A percentile compares a stretch with the other conserved stretches of the same genome.
Evolutionary conservation across 1,284 basidiomycete species (phyloP).

Genomic region (Apiotrichum siamense): DNA sequence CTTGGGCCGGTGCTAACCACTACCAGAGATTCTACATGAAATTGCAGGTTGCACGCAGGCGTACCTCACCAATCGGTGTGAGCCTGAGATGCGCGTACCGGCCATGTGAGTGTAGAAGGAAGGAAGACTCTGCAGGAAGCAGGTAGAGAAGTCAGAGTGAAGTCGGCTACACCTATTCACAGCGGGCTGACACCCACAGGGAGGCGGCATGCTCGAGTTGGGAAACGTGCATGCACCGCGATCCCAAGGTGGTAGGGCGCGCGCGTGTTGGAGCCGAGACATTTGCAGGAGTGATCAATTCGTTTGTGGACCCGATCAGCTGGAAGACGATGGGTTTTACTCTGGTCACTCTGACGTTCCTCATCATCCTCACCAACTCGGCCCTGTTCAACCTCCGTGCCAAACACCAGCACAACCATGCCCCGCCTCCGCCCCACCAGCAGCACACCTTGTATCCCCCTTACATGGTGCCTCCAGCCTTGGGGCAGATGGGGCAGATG

Average conservation of each 20-base stretch:
- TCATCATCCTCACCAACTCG: conserved; percentile 76
- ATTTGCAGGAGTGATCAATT: conserved; percentile 90
- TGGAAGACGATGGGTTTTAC: conserved; percentile 94
- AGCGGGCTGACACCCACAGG: no score
- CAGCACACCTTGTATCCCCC: background rate
- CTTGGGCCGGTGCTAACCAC: background rate
- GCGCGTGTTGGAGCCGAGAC: conserved; percentile 88
- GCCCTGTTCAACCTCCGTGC: conserved; percentile 54
- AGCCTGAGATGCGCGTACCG: conserved; percentile 59
- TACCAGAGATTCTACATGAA: conserved; percentile 75
- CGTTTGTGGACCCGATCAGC: conserved; percentile 92
- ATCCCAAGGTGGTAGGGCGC: conserved; percentile 81
- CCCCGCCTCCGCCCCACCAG: conserved; percentile 9
- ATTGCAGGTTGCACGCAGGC: conserved; percentile 74
- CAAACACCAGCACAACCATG: conserved; percentile 34
- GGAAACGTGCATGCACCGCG: conserved; percentile 94
- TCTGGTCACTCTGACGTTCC: conserved; percentile 67
- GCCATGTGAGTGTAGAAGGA: conserved; percentile 65
- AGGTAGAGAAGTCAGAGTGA: no score
- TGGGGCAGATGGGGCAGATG: conserved; percentile 1
- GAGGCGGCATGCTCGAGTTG: conserved; percentile 73
- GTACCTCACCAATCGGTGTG: conserved; percentile 78
- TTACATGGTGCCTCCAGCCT: background rate
- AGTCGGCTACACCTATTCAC: no score
- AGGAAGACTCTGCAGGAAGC: no score